These are phyloP conservation scores for Neospora caninum DNA, from an alignment of 169 alveolate genomes.

Conservation along the genomic window DNA sequence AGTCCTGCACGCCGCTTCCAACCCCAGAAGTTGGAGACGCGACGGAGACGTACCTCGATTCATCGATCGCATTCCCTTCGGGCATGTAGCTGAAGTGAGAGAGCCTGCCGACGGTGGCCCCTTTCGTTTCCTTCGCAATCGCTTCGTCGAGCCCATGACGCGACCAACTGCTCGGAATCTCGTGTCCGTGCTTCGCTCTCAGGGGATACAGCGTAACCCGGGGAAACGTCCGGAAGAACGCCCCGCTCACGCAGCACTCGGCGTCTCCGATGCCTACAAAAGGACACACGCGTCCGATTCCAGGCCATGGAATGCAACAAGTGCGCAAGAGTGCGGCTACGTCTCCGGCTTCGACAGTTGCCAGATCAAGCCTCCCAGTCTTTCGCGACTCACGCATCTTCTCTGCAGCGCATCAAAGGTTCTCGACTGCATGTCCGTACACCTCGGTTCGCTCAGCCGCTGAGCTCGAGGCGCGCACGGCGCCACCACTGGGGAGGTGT, in stretches of 20 bases:
- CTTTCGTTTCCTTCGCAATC: background rate
- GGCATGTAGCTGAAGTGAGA: background rate
- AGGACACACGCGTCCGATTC: background rate
- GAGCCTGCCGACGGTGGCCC: background rate
- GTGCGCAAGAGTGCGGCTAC: too few species aligned
- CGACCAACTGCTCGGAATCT: conserved; percentile 49
- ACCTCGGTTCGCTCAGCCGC: too few species aligned
- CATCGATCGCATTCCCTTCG: background rate
- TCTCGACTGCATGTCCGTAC: too few species aligned
- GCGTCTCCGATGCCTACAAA: conserved; percentile 84
- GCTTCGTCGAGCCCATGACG: background rate
- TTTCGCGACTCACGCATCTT: too few species aligned
- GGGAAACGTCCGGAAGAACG: conserved; percentile 84
- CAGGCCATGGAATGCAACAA: too few species aligned
- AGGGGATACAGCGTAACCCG: conserved; percentile 79
- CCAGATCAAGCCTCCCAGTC: too few species aligned
- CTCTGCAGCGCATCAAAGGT: too few species aligned
- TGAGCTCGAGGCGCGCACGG: too few species aligned
- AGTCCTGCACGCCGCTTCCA: too few species aligned
- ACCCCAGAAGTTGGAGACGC: too few species aligned
- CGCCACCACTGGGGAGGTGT: too few species aligned
- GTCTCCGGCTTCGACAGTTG: too few species aligned
- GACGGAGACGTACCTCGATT: background rate
- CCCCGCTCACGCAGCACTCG: conserved; percentile 86
- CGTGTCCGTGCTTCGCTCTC: conserved; percentile 66